Conservation (phyloP, 176 grass and related monocot species). For the Musa beccarii region DNA sequence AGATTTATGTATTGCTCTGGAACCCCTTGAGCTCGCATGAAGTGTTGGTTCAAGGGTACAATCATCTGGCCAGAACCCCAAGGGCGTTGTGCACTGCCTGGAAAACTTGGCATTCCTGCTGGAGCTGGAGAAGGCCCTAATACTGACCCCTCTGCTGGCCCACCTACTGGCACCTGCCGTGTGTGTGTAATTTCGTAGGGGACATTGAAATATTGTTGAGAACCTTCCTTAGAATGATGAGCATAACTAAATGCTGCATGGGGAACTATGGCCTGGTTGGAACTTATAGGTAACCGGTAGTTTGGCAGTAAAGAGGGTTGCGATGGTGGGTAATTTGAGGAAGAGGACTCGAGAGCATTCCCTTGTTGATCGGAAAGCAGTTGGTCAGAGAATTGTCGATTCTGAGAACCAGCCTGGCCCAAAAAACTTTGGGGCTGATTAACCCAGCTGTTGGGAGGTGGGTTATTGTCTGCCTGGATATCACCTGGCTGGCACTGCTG, state of each 20-base stretch:
- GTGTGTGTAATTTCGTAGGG: background rate
- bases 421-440: conserved; percentile 1
- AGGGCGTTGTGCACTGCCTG: background rate
- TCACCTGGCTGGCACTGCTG: conserved; percentile 1
- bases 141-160: background rate
- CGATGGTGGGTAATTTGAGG: background rate
- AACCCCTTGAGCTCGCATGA: conserved; percentile 6
- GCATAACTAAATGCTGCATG: background rate
- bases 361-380: background rate
- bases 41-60: background rate
- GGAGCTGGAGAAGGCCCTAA: background rate
- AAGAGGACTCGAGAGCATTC: background rate
- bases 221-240: background rate
- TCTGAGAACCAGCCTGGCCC: background rate
- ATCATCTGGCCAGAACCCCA: background rate
- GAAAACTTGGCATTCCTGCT: conserved; percentile 2
- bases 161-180: background rate
- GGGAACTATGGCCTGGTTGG: background rate
- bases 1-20: background rate
- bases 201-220: background rate
- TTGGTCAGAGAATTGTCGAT: background rate
- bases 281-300: conserved; percentile 1
- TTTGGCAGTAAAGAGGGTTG: background rate
- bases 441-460: background rate
- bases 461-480: background rate